Evolutionary conservation across 768 basidiomycete genomes (phyloP).

Genomic region (Lactarius sanguifluus): DNA sequence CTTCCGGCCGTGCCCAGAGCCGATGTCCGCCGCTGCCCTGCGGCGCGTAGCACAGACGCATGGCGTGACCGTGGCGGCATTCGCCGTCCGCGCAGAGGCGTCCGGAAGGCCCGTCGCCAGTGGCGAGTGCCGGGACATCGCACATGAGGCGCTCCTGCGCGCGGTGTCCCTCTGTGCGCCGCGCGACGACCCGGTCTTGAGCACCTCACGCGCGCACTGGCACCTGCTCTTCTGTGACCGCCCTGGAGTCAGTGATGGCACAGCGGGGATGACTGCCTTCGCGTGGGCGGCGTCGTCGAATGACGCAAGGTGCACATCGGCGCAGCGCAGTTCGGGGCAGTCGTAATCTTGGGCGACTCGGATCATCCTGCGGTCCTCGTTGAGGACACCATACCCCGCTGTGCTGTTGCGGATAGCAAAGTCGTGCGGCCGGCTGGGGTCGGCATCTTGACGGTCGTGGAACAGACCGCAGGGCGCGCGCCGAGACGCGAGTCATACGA

Average conservation of each 20-base stretch:
- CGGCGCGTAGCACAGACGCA: constrained; percentile 47
- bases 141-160: constrained; percentile 48
- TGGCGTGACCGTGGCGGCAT: constrained; percentile 49
- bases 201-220: constrained; percentile 53
- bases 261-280: constrained; percentile 51
- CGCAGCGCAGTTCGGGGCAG: constrained; percentile 19
- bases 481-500: constrained; percentile 46
- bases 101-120: constrained; percentile 46
- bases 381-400: constrained; percentile 38
- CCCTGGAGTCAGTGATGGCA: no score
- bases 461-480: constrained; percentile 47
- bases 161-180: constrained; percentile 41
- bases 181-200: constrained; percentile 47
- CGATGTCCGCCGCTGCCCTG: constrained; percentile 39
- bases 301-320: constrained; percentile 43
- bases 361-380: constrained; percentile 57
- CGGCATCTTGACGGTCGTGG: constrained; percentile 49
- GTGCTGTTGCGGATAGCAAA: constrained; percentile 37
- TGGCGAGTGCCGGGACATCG: constrained; percentile 61
- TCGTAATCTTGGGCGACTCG: constrained; percentile 46
- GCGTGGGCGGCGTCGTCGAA: constrained; percentile 56
- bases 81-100: constrained; percentile 47
- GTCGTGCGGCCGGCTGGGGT: constrained; percentile 42
- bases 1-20: constrained; percentile 43
- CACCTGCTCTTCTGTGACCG: constrained; percentile 53